phyloP scores from a whole-genome alignment of 2,329 filamentous ascomycete species.

The Aspergillus pseudotamarii region DNA sequence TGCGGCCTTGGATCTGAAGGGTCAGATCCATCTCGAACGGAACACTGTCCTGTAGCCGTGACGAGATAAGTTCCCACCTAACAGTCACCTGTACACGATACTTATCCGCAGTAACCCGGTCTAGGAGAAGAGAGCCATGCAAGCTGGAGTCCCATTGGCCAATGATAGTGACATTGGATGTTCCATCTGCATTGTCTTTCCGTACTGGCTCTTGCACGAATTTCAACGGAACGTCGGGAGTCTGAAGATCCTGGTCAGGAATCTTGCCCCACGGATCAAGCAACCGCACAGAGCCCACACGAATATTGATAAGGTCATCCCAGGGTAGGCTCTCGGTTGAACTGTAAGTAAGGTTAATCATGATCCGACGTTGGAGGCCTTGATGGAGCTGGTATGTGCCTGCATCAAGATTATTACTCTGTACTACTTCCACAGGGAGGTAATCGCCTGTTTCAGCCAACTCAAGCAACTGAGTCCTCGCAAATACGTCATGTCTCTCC shows the following conservation, averaged over 20 bases:
- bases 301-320: conserved; percentile 77
- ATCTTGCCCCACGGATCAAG: conserved; percentile 84
- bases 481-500: conserved; percentile 91
- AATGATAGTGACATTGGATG: conserved; percentile 79
- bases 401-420: conserved; percentile 78
- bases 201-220: conserved; percentile 77
- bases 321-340: conserved; percentile 86
- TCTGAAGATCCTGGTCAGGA: conserved; percentile 72
- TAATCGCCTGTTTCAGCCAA: conserved; percentile 91
- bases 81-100: conserved; percentile 87
- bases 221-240: conserved; percentile 75
- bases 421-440: conserved; percentile 87
- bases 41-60: conserved; percentile 85
- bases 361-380: conserved; percentile 84
- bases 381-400: conserved; percentile 95
- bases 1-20: conserved; percentile 80
- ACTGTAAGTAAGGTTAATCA: conserved; percentile 86
- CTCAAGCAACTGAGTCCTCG: conserved; percentile 84
- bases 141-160: conserved; percentile 96
- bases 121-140: conserved; percentile 89
- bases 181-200: conserved; percentile 86
- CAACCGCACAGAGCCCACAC: conserved; percentile 79
- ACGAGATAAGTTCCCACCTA: conserved; percentile 81
- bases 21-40: conserved; percentile 79
- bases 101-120: conserved; percentile 89